Conservation (phyloP, 306 rosid species). For the Inga laurina region DNA sequence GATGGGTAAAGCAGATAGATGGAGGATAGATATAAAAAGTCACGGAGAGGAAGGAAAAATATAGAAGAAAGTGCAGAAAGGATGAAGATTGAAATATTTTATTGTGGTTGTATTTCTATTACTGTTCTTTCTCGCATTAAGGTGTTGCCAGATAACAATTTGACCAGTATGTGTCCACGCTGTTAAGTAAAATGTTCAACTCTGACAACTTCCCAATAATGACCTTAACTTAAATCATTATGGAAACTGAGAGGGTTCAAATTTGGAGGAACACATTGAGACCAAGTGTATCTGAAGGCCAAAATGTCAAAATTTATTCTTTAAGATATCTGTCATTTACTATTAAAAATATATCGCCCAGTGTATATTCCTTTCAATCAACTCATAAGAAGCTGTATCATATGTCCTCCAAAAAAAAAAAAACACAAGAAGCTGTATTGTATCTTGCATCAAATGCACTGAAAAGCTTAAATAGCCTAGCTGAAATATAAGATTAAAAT, state of each 20-base stretch:
- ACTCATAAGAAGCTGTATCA: background rate
- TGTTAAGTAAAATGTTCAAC: background rate
- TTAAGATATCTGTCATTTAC: background rate
- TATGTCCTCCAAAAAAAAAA: background rate
- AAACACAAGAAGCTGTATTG: background rate
- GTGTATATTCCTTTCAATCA: background rate
- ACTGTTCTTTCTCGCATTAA: background rate
- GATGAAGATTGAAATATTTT: background rate
- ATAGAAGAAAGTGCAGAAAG: background rate
- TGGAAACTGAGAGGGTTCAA: background rate
- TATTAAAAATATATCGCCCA: background rate
- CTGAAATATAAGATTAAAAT: background rate
- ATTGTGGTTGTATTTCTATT: background rate
- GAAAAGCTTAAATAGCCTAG: background rate
- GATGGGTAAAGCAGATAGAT: background rate
- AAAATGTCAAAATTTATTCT: background rate
- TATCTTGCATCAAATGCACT: background rate
- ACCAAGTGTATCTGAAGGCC: background rate
- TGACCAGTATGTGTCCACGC: background rate
- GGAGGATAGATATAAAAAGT: background rate
- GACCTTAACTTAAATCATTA: background rate
- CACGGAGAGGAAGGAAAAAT: background rate
- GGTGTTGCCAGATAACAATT: background rate
- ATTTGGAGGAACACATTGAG: background rate
- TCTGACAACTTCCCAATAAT: background rate